Conservation (phyloP, 2,329 filamentous ascomycete species). For the Alternaria alternata region DNA sequence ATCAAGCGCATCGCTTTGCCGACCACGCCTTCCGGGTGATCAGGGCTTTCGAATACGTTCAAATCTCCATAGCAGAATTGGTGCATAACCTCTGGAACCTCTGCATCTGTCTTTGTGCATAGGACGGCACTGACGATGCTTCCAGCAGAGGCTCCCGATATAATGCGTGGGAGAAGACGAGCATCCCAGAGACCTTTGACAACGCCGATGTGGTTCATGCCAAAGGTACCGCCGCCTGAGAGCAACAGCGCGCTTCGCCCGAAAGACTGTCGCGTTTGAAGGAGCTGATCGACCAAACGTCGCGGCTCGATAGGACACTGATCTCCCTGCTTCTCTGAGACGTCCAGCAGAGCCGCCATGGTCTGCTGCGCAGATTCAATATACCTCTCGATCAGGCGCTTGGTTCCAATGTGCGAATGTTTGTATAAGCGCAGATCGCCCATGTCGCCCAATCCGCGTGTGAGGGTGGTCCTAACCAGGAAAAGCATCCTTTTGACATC, state of each 20-base stretch:
- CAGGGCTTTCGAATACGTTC: constrained; percentile 76
- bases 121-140: constrained; percentile 85
- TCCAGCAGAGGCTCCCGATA: constrained; percentile 86
- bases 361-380: constrained; percentile 80
- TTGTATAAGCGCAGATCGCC: constrained; percentile 82
- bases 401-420: constrained; percentile 85
- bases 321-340: constrained; percentile 59
- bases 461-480: constrained; percentile 79
- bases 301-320: constrained; percentile 65
- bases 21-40: constrained; percentile 67
- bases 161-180: constrained; percentile 80
- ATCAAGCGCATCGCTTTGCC: constrained; percentile 76
- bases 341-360: constrained; percentile 74
- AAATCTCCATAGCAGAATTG: constrained; percentile 82
- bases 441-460: constrained; percentile 85
- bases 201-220: constrained; percentile 91
- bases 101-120: constrained; percentile 78
- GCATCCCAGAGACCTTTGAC: constrained; percentile 81
- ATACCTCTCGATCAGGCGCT: constrained; percentile 85
- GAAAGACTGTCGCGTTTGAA: constrained; percentile 79
- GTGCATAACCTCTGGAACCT: constrained; percentile 74
- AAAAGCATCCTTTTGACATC: constrained; percentile 82
- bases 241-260: constrained; percentile 84
- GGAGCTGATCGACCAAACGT: constrained; percentile 71
- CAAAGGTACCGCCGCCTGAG: constrained; percentile 87